Conservation (phyloP, 805 yeast genomes). For the Suhomyces sp. region DNA sequence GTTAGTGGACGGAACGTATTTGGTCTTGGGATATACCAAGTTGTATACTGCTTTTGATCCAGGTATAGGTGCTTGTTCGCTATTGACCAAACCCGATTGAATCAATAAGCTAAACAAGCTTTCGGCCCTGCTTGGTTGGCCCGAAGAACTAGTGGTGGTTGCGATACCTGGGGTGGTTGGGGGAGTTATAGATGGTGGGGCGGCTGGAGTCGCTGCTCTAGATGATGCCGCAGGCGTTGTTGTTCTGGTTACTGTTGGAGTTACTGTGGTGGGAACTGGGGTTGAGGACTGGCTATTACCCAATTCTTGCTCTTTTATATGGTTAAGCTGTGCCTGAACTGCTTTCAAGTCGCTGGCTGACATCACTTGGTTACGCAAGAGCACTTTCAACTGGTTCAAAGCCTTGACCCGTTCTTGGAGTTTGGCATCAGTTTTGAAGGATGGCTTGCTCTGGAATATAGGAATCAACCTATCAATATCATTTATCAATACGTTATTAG, state of each 20-base stretch:
- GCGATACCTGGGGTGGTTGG: background rate
- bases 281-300: slow-evolving; percentile 9
- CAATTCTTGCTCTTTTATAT: slow-evolving; percentile 34
- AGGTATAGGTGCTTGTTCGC: slow-evolving; percentile 40
- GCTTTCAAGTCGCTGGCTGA: slow-evolving; percentile 33
- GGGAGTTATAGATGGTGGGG: slow-evolving; percentile 2
- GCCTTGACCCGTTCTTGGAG: slow-evolving; percentile 44
- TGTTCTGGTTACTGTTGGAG: slow-evolving; percentile 10
- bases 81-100: slow-evolving; percentile 35
- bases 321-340: slow-evolving; percentile 35
- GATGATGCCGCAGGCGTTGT: slow-evolving; percentile 6
- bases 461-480: slow-evolving; percentile 40
- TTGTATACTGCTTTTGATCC: slow-evolving; percentile 35
- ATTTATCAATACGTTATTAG: slow-evolving; percentile 25
- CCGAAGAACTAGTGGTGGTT: background rate
- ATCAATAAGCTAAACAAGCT: slow-evolving; percentile 34
- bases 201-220: slow-evolving; percentile 6
- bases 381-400: slow-evolving; percentile 39
- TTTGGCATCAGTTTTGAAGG: slow-evolving; percentile 36
- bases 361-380: slow-evolving; percentile 38
- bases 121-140: slow-evolving; percentile 15
- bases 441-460: slow-evolving; percentile 40
- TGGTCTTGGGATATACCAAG: slow-evolving; percentile 30
- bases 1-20: slow-evolving; percentile 19
- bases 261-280: slow-evolving; percentile 11